Evolutionary conservation across 768 basidiomycete genomes (phyloP), one percentile per base, ranked within the genome.

Genomic region (Leucosporidium creatinivorum): DNA sequence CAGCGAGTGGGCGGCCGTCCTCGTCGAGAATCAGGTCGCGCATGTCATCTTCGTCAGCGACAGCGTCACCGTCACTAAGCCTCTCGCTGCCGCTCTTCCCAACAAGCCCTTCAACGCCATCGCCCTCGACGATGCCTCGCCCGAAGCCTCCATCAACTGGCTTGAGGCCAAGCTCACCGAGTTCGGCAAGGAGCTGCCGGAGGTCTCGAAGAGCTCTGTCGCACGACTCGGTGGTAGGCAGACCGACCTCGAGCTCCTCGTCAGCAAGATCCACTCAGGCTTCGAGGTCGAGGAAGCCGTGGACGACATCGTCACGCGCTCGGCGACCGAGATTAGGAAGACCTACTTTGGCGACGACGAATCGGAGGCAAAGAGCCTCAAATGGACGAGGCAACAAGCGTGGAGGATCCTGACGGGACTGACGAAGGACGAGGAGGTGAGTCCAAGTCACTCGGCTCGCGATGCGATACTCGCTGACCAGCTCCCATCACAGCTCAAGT

Each of bases 1-100:
- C 33, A 83, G 89, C 0, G 85, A 87, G 62, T 99, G 94, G 94
- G 87, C 85, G 3, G 91, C 89, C 0, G 82, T 81, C 15, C 79
- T 98, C 55, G 85, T 87, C 0, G 91, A 96, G 76, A 89, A 86
- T 70, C 68, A 92, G 89, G 81, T 91, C 65, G 94, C 94, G 0
- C 93, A 98, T 78, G 91, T 96, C 56, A 81, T 99, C 58, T 85
- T 98, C 44, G 80, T 93, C 54, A 90, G 90, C 73, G 91, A 98
- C 76, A 92, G 91, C 72, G 84, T 89, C 31, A 91, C 92, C 73
- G 88, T 93, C 65, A 82, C 85, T 1, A 96, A 91, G 76, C 81
- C 84, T n/a, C 80, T 98, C 10, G 85, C 90, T 0, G 88, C 87
- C 82, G 93, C 90, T 7, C 81, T 97, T 4, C 89, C 89, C 0